Evolutionary conservation across 768 basidiomycete genomes (phyloP), one percentile per base, ranked within the genome.

Genomic region (Daedaleopsis nitida): DNA sequence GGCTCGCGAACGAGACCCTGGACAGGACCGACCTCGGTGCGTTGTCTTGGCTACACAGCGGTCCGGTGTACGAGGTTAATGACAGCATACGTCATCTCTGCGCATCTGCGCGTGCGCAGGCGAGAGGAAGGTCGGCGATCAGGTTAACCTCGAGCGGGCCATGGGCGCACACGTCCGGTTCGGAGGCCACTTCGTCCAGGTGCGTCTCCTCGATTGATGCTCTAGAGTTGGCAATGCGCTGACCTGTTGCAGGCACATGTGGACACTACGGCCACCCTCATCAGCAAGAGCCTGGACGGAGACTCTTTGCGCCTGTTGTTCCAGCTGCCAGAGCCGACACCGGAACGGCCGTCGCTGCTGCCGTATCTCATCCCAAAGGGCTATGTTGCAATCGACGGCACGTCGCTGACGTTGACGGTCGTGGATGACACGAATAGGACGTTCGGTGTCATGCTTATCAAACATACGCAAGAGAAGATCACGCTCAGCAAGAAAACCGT

Each of bases 151-250:
- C 42, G 97, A 99, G 78, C 85, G 97, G 52, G 97, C 97, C 2
- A 94, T 98, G 93, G 88, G 86, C 21, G 88, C 89, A 5, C 91
- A 95, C 76, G 87, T 85, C 17, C 81, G 96, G 58, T 97, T 98
- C 69, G 97, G 97, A 27, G 97, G 97, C 12, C 97, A 99, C 72
- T 95, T 96, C 71, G 97, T 99, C 21, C 96, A 98, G 85, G 95
- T 92, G 69, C 57, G 79, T 60, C 5, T 47, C 17, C 13, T 17
- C 48, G 59, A 19, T 24, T 7, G 13, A 14, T 19, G 27, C 21
- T 23, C 19, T 16, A 6, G 19, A 9, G 47, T 5, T 11, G n/a
- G 52, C 37, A 11, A 32, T 32, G 7, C 19, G 38, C 34, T 47
- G 32, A 39, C 37, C 23, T 52, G 13, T 21, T 37, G 34, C 62